Percentiles rank a stretch among this genome's conserved stretches.
These are phyloP conservation scores for Rhododendron ovatum DNA, from an alignment of 148 eudicot genomes.

Conservation along the genomic window DNA sequence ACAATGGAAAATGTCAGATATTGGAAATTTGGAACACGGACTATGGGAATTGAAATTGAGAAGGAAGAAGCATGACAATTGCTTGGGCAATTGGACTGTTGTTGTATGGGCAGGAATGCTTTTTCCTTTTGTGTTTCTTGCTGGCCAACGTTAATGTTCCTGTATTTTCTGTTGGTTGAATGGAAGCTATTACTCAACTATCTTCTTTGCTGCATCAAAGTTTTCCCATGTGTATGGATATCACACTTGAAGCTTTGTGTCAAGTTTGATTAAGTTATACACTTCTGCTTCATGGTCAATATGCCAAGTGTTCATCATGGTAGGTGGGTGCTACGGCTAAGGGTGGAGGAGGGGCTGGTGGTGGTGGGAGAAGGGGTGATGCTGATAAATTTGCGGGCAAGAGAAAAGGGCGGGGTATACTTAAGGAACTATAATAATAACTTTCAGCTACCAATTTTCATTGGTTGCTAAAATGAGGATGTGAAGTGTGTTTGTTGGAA, in stretches of 20 bases:
- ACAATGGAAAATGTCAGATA: not conserved
- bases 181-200: not conserved
- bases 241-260: not conserved
- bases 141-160: not conserved
- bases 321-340: not conserved
- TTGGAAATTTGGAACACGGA: not conserved
- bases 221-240: not conserved
- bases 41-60: not conserved
- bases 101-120: not conserved
- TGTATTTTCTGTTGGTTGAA: not conserved
- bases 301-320: not conserved
- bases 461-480: too few species aligned
- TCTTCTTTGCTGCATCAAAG: not conserved
- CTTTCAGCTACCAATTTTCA: not conserved
- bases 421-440: too few species aligned
- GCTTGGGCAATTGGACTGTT: not conserved
- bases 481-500: too few species aligned
- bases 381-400: not conserved
- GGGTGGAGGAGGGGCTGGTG: not conserved
- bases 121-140: not conserved
- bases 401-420: not conserved
- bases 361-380: not conserved
- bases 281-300: not conserved
- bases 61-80: not conserved
- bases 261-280: not conserved